These are phyloP conservation scores for Aureobasidium sp. DNA, from an alignment of 2,329 filamentous ascomycete genomes.

Conservation along the genomic window DNA sequence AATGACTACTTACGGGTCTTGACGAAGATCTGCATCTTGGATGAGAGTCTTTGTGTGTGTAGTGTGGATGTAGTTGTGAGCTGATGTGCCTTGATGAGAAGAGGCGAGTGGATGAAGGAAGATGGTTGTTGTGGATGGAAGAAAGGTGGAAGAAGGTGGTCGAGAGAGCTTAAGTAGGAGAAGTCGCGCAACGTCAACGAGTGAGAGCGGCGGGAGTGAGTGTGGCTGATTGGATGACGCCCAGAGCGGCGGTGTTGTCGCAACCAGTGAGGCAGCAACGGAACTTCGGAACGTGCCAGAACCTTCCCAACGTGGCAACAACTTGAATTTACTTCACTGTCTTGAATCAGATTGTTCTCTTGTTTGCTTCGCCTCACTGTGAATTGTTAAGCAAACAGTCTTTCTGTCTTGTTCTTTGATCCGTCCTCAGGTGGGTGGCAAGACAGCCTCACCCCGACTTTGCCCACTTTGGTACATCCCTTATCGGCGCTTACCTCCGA, in stretches of 20 bases:
- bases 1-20: slow-evolving; percentile 70
- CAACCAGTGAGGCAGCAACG: slow-evolving; percentile 9
- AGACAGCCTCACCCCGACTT: neutral
- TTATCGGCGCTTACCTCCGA: slow-evolving; percentile 10
- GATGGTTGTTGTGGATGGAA: neutral
- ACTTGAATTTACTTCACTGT: neutral
- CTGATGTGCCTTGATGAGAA: slow-evolving; percentile 2
- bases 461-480: slow-evolving; percentile 8
- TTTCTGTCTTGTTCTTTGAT: neutral
- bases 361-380: neutral
- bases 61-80: slow-evolving; percentile 16
- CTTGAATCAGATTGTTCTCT: neutral
- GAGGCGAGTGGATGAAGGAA: neutral
- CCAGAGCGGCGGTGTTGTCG: slow-evolving; percentile 5
- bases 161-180: neutral
- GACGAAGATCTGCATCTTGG: slow-evolving; percentile 88
- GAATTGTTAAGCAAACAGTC: neutral
- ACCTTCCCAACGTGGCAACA: slow-evolving; percentile 10
- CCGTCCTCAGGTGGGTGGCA: neutral
- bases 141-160: slow-evolving; percentile 4
- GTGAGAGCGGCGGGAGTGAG: slow-evolving; percentile 10
- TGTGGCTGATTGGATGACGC: slow-evolving; percentile 11
- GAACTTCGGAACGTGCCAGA: slow-evolving; percentile 10
- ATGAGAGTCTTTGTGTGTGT: slow-evolving; percentile 19
- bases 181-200: neutral